Base-by-base conservation (phyloP, 2,329 filamentous ascomycete genomes). In the Ophiostoma ips region DNA sequence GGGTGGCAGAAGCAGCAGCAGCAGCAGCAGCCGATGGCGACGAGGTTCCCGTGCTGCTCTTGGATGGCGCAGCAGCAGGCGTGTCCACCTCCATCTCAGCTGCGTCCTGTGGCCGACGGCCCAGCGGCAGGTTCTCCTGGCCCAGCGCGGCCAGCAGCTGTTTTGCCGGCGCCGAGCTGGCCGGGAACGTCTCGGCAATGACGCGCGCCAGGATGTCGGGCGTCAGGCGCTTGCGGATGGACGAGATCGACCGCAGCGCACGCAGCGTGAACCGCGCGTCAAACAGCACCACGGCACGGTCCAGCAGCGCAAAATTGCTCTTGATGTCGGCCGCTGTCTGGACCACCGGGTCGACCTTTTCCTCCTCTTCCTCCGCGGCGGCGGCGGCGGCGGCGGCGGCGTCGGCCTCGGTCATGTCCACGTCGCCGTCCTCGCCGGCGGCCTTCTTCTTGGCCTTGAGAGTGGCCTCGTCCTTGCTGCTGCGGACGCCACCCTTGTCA, bases 201-300 rank as follows among this genome's bases (percentile, higher is more conserved):
- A 84, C 83, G 66, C 86, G 81, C 47, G 82, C 78, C 58, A 95
- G 73, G 58, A 94, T 81, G 58, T 90, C 85, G 52, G 85, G 77
- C 13, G 83, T 86, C 58, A 95, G 76, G 58, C 87, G 81, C 75
- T 96, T 96, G 65, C 92, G 87, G 65, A 96, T 82, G 50, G 88
- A 89, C 37, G 92, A 95, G 70, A 96, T 94, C 59, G 89, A 94
- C 61, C 92, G 84, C 56, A 98, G 78, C 55, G 92, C 92, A 63
- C 92, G 81, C 56, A 98, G 83, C 51, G 90, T 87, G 70, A 95
- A 98, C 71, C 92, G 83, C 53, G 89, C 81, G 69, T 98, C 92
- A 66, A 96, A 98, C 60, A 94, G 80, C 57, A 82, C 76, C 56
- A 98, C 90, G 57, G 89, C 92, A 61, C 88, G 84, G 62, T 95